Base-by-base conservation (phyloP, 805 yeast genomes). In the Candida lessepsii region DNA sequence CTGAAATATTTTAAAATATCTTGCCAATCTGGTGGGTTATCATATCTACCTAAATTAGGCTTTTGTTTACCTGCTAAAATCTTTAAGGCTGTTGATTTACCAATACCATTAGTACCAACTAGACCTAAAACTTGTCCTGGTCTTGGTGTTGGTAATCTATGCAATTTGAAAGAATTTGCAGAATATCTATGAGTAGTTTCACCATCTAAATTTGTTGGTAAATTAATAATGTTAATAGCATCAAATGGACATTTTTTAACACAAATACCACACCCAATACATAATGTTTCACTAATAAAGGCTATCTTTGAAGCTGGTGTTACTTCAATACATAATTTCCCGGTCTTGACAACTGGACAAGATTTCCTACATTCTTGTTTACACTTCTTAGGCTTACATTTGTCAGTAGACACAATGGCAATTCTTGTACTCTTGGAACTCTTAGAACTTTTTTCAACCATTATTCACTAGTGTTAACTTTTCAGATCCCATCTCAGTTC, bases 221-320 rank as follows among this genome's bases (percentile, higher is more conserved):
- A 75, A 61, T 93, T 93, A 72, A 93, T 93, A 61, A 93, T 93
- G 58, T 79, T 85, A 57, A 93, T 90, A 48, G 99, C 99, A 57
- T 91, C 96, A 60, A 93, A 93, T 21, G 99, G 99, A 70, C 99
- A 93, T 63, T 89, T 93, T 67, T 93, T 93, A 39, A 90, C 96
- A 78, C 99, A 93, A 54, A 93, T 93, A 89, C 99, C 99, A 76
- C 99, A 93, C 63, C 99, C 99, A 55, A 93, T 91, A 76, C 99
- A 93, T 60, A 93, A 72, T 28, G 72, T 86, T 63, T 93, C 99
- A 13, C 96, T 86, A 44, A 93, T 87, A 63, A 90, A 93, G 11
- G 98, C 96, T 58, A 93, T 87, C 60, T 93, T 93, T 46, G 86
- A 80, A 15, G 82, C 76, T 47, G 98, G 96, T 0, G 86, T 69